Conservation (phyloP, 768 basidiomycete genomes). For the Tulasnella sp. region DNA sequence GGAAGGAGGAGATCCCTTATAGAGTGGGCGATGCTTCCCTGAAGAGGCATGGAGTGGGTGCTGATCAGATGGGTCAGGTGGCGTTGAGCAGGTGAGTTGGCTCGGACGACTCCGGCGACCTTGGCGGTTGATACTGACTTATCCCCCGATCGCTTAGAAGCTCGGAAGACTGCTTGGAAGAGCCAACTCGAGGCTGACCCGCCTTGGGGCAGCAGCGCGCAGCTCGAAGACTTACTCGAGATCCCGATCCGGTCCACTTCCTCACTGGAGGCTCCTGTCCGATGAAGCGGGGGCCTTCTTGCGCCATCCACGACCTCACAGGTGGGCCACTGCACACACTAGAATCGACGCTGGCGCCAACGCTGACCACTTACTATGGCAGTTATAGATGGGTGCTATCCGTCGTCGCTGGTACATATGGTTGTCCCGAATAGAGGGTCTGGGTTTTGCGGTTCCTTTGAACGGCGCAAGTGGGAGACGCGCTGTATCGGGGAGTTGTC, state of each 20-base stretch:
- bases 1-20: too few species aligned
- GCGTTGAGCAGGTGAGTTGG: conserved; percentile 56
- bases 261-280: not conserved
- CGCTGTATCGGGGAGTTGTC: not conserved
- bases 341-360: not conserved
- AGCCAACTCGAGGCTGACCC: too few species aligned
- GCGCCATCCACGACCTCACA: not conserved
- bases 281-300: not conserved
- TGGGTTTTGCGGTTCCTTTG: not conserved
- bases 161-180: too few species aligned
- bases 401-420: not conserved
- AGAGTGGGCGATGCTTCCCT: too few species aligned
- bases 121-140: conserved; percentile 47
- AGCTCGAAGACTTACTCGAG: not conserved
- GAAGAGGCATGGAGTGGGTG: too few species aligned
- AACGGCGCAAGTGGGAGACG: not conserved
- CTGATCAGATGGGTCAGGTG: too few species aligned
- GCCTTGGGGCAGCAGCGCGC: too few species aligned
- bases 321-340: not conserved
- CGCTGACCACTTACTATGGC: not conserved
- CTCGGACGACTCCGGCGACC: conserved; percentile 76
- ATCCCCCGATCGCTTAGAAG: too few species aligned
- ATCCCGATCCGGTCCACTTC: not conserved
- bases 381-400: not conserved
- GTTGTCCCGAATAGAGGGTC: not conserved